Base-by-base conservation (phyloP, 495 filamentous ascomycete genomes). In the Chaetomium tenue region DNA sequence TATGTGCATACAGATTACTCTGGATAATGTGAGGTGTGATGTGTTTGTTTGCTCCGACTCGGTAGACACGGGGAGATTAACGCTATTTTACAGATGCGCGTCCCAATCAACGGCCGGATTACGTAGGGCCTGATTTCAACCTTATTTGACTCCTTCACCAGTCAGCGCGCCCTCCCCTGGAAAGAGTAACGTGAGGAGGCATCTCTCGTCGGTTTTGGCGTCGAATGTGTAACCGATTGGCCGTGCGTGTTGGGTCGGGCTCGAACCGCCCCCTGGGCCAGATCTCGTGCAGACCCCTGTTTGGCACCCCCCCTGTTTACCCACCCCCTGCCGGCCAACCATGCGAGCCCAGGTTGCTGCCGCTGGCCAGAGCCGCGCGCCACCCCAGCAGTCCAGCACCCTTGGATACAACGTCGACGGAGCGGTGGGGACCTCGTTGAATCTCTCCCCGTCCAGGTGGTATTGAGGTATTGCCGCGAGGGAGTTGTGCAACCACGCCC, bases 211-310 rank as follows among this genome's bases (percentile, higher is more conserved):
- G 33, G 51, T 59, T 70, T 54, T 20, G 58, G 44, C 20, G 58
- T 54, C 26, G 46, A 66, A 44, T 42, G 40, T 51, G 62, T 53
- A 70, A 72, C 64, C 66, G 71, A 74, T 74, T 74, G 66, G 68
- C 60, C 62, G 26, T 42, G 8, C 23, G 23, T 37, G 56, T 23
- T 37, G 33, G 55, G 61, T 42, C 28, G 7, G 44, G 53, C 52
- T 58, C 33, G 61, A 61, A 48, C 59, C 42, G 58, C 56, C 60
- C 65, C 61, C 61, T 53, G 57, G 61, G 15, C 61, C 66, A 64
- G 61, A 64, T 68, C 62, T 62, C 58, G 53, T 20, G 28, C 53
- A n/a, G 3, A 56, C 63, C 68, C 68, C 63, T 70, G 62, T 50
- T n/a, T 13, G 39, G 15, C 37, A 25, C 60, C 18, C 60, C 33